Conservation (phyloP, 2,329 filamentous ascomycete species). For the Neofusicoccum laricinum region DNA sequence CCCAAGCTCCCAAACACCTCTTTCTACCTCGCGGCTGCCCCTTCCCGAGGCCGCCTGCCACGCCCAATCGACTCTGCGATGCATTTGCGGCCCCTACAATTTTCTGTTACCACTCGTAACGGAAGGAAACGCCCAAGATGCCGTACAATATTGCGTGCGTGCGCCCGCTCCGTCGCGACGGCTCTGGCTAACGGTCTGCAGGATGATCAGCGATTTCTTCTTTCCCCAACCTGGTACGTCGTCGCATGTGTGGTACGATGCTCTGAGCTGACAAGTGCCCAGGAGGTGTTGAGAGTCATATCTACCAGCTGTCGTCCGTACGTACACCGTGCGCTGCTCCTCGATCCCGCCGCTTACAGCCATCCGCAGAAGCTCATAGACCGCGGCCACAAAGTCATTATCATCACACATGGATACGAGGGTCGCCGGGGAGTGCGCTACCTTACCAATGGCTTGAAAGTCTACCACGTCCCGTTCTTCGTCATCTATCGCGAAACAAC, state of each 20-base stretch:
- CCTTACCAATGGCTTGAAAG: slow-evolving; percentile 94
- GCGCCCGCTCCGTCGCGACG: not conserved
- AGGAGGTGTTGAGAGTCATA: slow-evolving; percentile 94
- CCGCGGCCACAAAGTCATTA: slow-evolving; percentile 94
- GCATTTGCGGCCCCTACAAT: slow-evolving; percentile 22
- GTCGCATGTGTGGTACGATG: not conserved
- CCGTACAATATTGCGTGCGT: slow-evolving; percentile 68
- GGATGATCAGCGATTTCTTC: slow-evolving; percentile 99
- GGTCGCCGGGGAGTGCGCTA: slow-evolving; percentile 90
- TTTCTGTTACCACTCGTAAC: slow-evolving; percentile 12
- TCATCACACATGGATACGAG: slow-evolving; percentile 93
- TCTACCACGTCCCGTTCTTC: slow-evolving; percentile 95
- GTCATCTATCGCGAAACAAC: slow-evolving; percentile 92
- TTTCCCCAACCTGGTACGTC: slow-evolving; percentile 79
- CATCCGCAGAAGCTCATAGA: slow-evolving; percentile 77
- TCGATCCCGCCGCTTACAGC: not conserved
- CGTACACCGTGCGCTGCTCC: slow-evolving; percentile 19
- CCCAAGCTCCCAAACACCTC: not conserved
- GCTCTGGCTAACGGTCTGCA: slow-evolving; percentile 32
- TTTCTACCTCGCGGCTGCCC: not conserved
- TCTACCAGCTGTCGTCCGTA: slow-evolving; percentile 88
- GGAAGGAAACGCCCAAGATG: slow-evolving; percentile 43
- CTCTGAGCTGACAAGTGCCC: slow-evolving; percentile 20
- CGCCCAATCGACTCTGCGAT: slow-evolving; percentile 8
- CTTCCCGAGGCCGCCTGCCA: not conserved